Base-by-base conservation (phyloP, 306 rosid species). In the Sphenostylis stenocarpa region DNA sequence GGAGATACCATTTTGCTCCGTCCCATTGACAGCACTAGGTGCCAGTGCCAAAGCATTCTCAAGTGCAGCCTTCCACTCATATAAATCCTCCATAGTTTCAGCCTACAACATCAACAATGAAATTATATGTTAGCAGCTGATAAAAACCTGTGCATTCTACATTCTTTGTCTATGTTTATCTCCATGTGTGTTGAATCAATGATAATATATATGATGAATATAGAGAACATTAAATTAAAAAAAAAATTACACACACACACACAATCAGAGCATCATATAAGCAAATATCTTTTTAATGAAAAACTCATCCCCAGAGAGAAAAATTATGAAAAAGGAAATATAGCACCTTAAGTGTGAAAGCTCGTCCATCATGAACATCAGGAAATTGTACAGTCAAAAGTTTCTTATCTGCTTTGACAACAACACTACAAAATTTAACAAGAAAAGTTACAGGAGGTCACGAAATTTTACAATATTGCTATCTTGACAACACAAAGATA, bases 321-420 rank as follows among this genome's bases (percentile, higher is more conserved):
- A 71, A 7, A 17, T 21, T 24, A 6, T 21, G 14, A 5, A 56
- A 17, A 83, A 72, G 58, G 64, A 48, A 76, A 67, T 55, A 17
- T 80, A 58, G 86, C 76, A 93, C 99, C 99, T 96, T 96, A 63
- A 96, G 98, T 57, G 99, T 92, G 88, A 96, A 90, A 61, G 97
- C 86, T 58, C 97, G 87, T 81, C 99, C 99, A 77, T 96, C 99
- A 65, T 96, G 96, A 56, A 90, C 97, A 89, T 95, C 99, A 26
- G 97, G 91, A 86, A 96, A 93, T 70, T 85, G 86, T 75, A 96
- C 94, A 24, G 97, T 96, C 93, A 96, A 83, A 79, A 96, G 98
- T 70, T 96, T 96, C 84, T 93, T 96, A 67, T 96, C 98, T 82
- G 87, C 87, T 91, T 96, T 92, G 79, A 93, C 87, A 80, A 87